A percentile compares a stretch with the other conserved stretches of the same genome.
Evolutionary conservation across 1,139 yeast genomes (phyloP).

Genomic region (Suhomyces kunorum): DNA sequence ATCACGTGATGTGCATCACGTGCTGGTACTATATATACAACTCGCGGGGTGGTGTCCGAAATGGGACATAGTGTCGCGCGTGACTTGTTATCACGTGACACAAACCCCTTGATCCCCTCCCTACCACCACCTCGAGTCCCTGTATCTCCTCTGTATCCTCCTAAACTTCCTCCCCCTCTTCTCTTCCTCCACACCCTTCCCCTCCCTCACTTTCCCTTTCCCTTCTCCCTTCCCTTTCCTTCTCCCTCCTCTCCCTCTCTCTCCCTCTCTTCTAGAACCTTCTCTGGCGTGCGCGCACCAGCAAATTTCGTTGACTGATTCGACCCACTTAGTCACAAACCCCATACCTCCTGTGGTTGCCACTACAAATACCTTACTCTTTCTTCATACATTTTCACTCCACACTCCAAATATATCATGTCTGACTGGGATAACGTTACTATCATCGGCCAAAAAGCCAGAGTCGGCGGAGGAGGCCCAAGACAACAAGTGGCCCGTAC

Average conservation of each 20-base stretch:
- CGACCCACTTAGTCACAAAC: not conserved
- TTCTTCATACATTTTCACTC: not conserved
- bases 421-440: conserved; percentile 91
- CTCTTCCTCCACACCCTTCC: too few species aligned
- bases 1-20: too few species aligned
- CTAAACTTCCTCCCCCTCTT: not conserved
- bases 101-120: not conserved
- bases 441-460: conserved; percentile 82
- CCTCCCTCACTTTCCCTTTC: not conserved
- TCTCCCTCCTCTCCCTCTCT: not conserved
- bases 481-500: conserved; percentile 82
- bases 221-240: not conserved
- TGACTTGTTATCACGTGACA: not conserved
- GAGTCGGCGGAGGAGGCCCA: conserved; percentile 88
- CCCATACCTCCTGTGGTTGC: conserved; percentile 1
- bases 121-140: not conserved
- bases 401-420: conserved; percentile 24
- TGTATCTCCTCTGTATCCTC: not conserved
- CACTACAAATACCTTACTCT: not conserved
- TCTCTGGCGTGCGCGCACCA: conserved; percentile 5
- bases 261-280: not conserved
- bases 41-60: too few species aligned
- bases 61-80: not conserved
- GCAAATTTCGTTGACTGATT: conserved; percentile 2
- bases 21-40: too few species aligned